Evolutionary conservation across 495 filamentous ascomycete species (phyloP).

Genomic region (Penicillium manginii): DNA sequence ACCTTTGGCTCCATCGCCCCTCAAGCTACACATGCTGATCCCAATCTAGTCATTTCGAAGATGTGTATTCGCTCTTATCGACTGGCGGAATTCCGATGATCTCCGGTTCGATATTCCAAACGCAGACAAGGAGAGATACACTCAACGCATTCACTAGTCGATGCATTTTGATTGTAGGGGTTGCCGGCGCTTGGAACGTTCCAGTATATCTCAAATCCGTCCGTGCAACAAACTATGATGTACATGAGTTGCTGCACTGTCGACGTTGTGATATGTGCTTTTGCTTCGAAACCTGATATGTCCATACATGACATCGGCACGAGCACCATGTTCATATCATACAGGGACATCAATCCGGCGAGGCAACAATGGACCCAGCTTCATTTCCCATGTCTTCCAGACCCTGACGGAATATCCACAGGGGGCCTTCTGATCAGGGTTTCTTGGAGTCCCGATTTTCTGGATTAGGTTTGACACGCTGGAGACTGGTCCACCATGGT

Average conservation of each 20-base stretch:
- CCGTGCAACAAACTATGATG: not conserved
- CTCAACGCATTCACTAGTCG: not conserved
- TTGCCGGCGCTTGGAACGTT: not conserved
- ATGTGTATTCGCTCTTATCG: not conserved
- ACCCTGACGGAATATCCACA: constrained; percentile 4
- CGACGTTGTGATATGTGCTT: not conserved
- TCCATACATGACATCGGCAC: not conserved
- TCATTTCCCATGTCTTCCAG: constrained; percentile 3
- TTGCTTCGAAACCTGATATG: not conserved
- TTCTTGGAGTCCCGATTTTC: not conserved
- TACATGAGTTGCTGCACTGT: not conserved
- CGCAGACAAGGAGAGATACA: not conserved
- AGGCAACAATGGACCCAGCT: constrained; percentile 1
- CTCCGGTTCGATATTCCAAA: constrained; percentile 3
- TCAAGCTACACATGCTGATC: constrained; percentile 4
- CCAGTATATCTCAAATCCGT: not conserved
- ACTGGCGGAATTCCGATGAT: not conserved
- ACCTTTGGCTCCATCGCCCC: constrained; percentile 7
- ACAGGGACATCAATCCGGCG: not conserved
- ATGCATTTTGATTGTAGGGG: not conserved
- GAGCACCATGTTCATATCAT: not conserved
- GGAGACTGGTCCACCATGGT: constrained; percentile 1
- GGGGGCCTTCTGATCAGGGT: not conserved
- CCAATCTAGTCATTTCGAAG: not conserved
- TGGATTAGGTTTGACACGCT: constrained; percentile 8